These are phyloP conservation scores for Microbotryum intermedium DNA, from an alignment of 1,284 basidiomycete genomes.

Conservation along the genomic window DNA sequence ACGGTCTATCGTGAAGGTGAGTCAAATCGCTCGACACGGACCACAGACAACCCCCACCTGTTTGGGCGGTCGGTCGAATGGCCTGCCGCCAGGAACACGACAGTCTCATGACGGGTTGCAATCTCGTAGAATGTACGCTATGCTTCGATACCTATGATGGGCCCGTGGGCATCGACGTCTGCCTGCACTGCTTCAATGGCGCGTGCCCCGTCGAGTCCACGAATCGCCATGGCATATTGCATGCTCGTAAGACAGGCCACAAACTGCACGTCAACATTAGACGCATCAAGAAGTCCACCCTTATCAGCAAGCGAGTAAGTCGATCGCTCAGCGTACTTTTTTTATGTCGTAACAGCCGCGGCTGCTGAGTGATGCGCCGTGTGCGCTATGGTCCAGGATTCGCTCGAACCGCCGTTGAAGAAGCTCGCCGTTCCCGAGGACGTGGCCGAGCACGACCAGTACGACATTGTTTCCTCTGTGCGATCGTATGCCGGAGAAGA, in stretches of 20 bases:
- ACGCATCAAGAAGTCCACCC: slow-evolving; percentile 55
- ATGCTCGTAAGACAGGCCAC: slow-evolving; percentile 64
- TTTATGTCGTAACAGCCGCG: no score
- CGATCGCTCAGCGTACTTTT: no score
- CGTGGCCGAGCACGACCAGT: slow-evolving; percentile 76
- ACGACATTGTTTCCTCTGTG: slow-evolving; percentile 47
- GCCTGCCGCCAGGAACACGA: no score
- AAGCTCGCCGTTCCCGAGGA: slow-evolving; percentile 78
- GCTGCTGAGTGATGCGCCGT: no score
- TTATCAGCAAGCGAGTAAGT: slow-evolving; percentile 56
- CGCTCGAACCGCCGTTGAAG: slow-evolving; percentile 76
- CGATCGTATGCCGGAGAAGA: neutral
- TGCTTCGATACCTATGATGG: slow-evolving; percentile 87
- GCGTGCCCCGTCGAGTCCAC: slow-evolving; percentile 54
- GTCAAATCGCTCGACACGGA: neutral
- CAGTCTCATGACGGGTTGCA: no score
- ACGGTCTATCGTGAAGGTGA: slow-evolving; percentile 10
- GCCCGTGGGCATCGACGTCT: slow-evolving; percentile 74
- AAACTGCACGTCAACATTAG: slow-evolving; percentile 71
- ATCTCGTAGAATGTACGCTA: slow-evolving; percentile 65
- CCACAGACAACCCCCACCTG: neutral
- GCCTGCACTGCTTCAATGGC: slow-evolving; percentile 88
- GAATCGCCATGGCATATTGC: slow-evolving; percentile 62
- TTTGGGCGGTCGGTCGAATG: no score
- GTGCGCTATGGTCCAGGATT: slow-evolving; percentile 36